Percentiles rank a stretch among this genome's conserved stretches.
phyloP scores from a whole-genome alignment of 2,329 filamentous ascomycete species.

The Scedosporium dehoogii region DNA sequence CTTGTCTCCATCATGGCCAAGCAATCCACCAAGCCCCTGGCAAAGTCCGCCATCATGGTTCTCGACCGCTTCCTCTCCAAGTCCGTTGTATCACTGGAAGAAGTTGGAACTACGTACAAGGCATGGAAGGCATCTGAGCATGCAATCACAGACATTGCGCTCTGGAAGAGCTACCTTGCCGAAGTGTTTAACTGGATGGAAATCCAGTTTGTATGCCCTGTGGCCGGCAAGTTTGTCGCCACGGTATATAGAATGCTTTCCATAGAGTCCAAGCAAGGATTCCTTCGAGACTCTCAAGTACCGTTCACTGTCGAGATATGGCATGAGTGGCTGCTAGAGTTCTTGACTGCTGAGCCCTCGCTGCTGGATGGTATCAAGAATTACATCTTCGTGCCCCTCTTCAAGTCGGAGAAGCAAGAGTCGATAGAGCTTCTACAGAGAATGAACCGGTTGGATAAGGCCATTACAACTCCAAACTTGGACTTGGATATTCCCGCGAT shows the following conservation, averaged over 20 bases:
- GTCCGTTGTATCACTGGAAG: slow-evolving; percentile 37
- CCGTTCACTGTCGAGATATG: slow-evolving; percentile 33
- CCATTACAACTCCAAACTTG: slow-evolving; percentile 31
- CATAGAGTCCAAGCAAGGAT: slow-evolving; percentile 17
- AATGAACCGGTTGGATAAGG: slow-evolving; percentile 41
- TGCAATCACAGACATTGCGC: slow-evolving; percentile 22
- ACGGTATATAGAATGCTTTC: slow-evolving; percentile 41
- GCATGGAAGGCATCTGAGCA: slow-evolving; percentile 18
- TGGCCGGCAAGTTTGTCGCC: slow-evolving; percentile 51
- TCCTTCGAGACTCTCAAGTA: neutral
- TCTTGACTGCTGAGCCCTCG: slow-evolving; percentile 36
- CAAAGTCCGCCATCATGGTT: slow-evolving; percentile 60
- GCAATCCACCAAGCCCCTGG: slow-evolving; percentile 50
- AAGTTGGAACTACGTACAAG: slow-evolving; percentile 33
- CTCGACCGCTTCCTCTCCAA: slow-evolving; percentile 58
- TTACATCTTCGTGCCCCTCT: slow-evolving; percentile 53
- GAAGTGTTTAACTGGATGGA: slow-evolving; percentile 46
- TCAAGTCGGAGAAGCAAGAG: slow-evolving; percentile 44
- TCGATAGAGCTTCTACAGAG: slow-evolving; percentile 48
- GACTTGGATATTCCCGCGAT: slow-evolving; percentile 43
- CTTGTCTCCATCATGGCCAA: slow-evolving; percentile 51
- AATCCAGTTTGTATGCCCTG: slow-evolving; percentile 46
- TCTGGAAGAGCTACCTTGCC: slow-evolving; percentile 41
- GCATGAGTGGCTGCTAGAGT: slow-evolving; percentile 46
- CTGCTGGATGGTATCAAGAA: slow-evolving; percentile 54